These are phyloP conservation scores for Volvox africanus DNA, from an alignment of 139 green algal species.

Conservation along the genomic window DNA sequence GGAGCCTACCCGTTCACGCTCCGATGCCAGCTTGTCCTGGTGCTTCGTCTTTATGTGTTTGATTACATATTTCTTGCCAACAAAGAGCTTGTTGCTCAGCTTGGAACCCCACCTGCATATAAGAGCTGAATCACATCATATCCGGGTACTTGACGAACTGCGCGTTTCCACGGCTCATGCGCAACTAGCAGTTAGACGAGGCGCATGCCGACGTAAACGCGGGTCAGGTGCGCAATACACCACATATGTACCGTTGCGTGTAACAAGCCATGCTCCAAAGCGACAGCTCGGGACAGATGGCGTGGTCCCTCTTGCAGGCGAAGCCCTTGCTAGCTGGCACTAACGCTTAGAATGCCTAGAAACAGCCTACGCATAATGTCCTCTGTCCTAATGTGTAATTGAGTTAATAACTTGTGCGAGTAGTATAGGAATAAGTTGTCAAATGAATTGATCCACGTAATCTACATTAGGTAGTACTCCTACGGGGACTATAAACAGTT, in stretches of 20 bases:
- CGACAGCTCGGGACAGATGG: conserved; percentile 11
- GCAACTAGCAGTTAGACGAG: background rate
- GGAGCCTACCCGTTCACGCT: conserved; percentile 59
- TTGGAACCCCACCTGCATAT: conserved; percentile 85
- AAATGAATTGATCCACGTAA: no score
- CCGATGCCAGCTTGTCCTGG: conserved; percentile 71
- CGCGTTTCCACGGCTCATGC: background rate
- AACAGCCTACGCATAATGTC: background rate
- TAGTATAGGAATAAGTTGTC: no score
- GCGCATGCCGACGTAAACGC: background rate
- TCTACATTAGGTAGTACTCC: no score
- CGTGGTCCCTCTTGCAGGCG: background rate
- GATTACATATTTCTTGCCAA: conserved; percentile 89
- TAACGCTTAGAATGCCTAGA: background rate
- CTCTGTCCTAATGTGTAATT: background rate
- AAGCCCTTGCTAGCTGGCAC: background rate
- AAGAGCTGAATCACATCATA: background rate
- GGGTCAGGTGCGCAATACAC: background rate
- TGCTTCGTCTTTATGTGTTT: conserved; percentile 95
- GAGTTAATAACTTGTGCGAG: no score
- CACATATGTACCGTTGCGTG: conserved; percentile 16
- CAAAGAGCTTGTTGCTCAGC: conserved; percentile 88
- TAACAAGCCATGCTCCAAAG: background rate
- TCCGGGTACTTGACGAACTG: no score
- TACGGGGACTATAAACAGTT: no score